A percentile compares a stretch with the other conserved stretches of the same genome.
phyloP scores from a whole-genome alignment of 1,284 basidiomycete species.

The Irpex lacteus region DNA sequence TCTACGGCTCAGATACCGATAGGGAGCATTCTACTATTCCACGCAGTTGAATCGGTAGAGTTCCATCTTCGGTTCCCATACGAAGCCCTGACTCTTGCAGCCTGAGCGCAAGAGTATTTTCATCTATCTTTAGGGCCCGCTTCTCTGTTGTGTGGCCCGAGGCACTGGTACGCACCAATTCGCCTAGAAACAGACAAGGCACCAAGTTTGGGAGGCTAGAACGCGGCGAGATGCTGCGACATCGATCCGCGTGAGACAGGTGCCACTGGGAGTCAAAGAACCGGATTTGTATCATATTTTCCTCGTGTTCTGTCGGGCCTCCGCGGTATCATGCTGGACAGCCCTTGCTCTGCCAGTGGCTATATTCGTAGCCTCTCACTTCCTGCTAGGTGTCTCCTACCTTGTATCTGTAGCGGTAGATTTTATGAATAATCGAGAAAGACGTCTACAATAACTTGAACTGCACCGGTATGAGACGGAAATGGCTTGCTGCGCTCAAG shows the following conservation, averaged over 20 bases:
- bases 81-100: neutral
- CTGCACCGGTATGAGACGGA: too few species aligned
- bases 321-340: neutral
- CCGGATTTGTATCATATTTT: neutral
- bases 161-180: neutral
- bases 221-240: neutral
- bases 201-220: neutral
- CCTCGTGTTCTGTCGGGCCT: neutral
- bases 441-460: too few species aligned
- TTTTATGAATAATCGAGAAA: too few species aligned
- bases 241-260: neutral
- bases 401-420: too few species aligned
- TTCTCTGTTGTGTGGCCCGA: neutral
- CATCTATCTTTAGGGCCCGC: neutral
- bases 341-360: neutral
- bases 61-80: neutral
- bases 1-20: too few species aligned
- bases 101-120: neutral
- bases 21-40: neutral
- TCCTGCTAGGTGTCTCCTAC: too few species aligned
- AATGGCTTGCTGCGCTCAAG: too few species aligned
- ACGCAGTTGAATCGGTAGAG: neutral
- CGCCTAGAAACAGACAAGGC: neutral
- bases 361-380: too few species aligned
- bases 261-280: neutral